Evolutionary conservation across 805 yeast species (phyloP), one percentile per base, ranked within the genome.

Genomic region (Hanseniaspora mollemarum): DNA sequence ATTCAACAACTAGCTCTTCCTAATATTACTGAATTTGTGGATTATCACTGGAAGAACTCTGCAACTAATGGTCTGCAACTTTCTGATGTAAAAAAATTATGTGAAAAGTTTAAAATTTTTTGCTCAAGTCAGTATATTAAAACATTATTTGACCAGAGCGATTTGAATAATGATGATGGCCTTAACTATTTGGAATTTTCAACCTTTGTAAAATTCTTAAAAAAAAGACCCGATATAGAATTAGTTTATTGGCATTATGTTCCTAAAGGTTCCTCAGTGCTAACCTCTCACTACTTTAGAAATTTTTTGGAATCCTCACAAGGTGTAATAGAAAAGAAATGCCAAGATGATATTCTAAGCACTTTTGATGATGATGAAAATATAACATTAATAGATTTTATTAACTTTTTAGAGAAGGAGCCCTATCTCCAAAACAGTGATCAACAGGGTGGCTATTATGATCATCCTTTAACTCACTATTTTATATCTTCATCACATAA

Each of bases 401-500:
- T 55, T 7, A 64, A 61, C 48, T 67, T 56, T 49, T 54, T 71
- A 15, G 62, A 64, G 1, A 59, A 64, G 2, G 63, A 66, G 24
- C 54, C 66, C 0, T 58, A 66, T 41, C 52, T 60, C 19, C 13
- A 18, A 18, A 32, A 29, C 13, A 33, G 42, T 16, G 55, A 54
- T 3, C 49, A 56, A 3, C 29, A 37, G 1, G 52, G 48, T 2
- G 61, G 58, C 33, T 78, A 79, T 54, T 69, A 74, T 52, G 60
- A 76, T 0, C 68, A 69, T 25, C 97, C 98, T 0, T 60, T 92
- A 33, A 85, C 78, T 60, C 90, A 88, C 58, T 92, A 94, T 62
- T 87, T 70, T 60, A 83, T 94, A 28, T 87, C 95, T 0, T 86
- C 96, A 0, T 87, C 96, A 0, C 99, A 92, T 63, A 92, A 92